Base-by-base conservation (phyloP, 345 rosid genomes). In the Gossypium arboreum region DNA sequence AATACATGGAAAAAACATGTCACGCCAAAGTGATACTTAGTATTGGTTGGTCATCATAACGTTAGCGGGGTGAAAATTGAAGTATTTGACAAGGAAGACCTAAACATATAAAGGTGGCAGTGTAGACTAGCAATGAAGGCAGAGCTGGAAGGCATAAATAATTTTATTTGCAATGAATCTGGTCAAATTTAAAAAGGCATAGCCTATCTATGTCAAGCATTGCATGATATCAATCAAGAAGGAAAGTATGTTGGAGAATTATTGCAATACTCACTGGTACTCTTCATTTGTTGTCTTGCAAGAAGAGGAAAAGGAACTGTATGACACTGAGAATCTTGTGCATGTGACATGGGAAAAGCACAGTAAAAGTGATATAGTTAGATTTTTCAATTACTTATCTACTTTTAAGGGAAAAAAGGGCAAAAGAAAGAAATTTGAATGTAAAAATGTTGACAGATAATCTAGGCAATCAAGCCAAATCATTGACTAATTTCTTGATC, bases 211-310 rank as follows among this genome's bases (percentile, higher is more conserved):
- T 67, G 22, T 48, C n/a, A 62, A 34, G 18, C 7, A 65, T n/a
- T n/a, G 29, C 20, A 48, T 24, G 43, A 68, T 67, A 2, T 20
- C 71, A 67, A 1, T 47, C 56, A 47, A 67, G 56, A 68, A 68
- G 72, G 24, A 25, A 68, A 68, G 13, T 25, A 15, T 24, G 41
- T 25, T 6, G 45, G 45, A 51, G 41, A 27, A 69, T 51, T 51
- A 50, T 39, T 69, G 44, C 73, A 69, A 51, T 51, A 10, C 57
- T 47, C 51, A 48, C 72, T 27, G 2, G 13, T 68, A 24, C 59
- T 69, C 73, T 51, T 51, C 73, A 16, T 69, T 69, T 51, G 45
- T 51, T 69, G 59, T 69, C 59, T 69, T 69, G 59, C 16, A 51
- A 69, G 73, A 69, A 17, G 45, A 51, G 73, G 59, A 69, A 69